These are phyloP conservation scores for Nothophaeocryptopus gaeumannii DNA, from an alignment of 2,329 filamentous ascomycete species.

Conservation along the genomic window DNA sequence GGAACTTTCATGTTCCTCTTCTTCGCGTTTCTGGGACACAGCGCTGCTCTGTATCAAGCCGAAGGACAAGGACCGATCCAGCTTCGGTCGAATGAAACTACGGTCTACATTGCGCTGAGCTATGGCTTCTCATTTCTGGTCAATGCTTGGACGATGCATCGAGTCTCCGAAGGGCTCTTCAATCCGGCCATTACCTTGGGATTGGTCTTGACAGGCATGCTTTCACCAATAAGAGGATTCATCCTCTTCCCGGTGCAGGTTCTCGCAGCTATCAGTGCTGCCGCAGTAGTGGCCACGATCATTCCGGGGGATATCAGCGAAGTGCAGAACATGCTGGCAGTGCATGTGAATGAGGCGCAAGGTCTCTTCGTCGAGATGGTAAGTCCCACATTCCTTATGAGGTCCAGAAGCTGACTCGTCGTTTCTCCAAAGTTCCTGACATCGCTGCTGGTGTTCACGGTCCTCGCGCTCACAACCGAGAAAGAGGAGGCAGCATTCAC, in stretches of 20 bases:
- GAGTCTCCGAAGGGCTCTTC: slow-evolving; percentile 32
- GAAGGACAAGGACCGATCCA: slow-evolving; percentile 18
- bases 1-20: slow-evolving; percentile 37
- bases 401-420: background rate
- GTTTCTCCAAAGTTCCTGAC: slow-evolving; percentile 30
- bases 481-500: slow-evolving; percentile 34
- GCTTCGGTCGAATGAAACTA: slow-evolving; percentile 23
- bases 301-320: slow-evolving; percentile 31
- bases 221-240: slow-evolving; percentile 26
- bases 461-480: slow-evolving; percentile 36
- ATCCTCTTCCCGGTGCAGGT: slow-evolving; percentile 32
- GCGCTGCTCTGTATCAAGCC: slow-evolving; percentile 27
- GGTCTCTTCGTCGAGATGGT: slow-evolving; percentile 37
- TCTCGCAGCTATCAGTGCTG: slow-evolving; percentile 32
- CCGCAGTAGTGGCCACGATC: slow-evolving; percentile 30
- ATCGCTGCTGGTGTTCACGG: slow-evolving; percentile 30
- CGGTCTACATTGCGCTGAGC: slow-evolving; percentile 31
- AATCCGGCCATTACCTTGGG: slow-evolving; percentile 35
- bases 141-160: slow-evolving; percentile 33
- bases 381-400: background rate
- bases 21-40: slow-evolving; percentile 32
- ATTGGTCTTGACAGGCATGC: slow-evolving; percentile 27
- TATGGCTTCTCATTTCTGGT: slow-evolving; percentile 34
- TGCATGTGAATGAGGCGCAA: slow-evolving; percentile 27
- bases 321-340: slow-evolving; percentile 30